Conservation (phyloP, 179 eudicot genomes). For the Nepenthes alata region DNA sequence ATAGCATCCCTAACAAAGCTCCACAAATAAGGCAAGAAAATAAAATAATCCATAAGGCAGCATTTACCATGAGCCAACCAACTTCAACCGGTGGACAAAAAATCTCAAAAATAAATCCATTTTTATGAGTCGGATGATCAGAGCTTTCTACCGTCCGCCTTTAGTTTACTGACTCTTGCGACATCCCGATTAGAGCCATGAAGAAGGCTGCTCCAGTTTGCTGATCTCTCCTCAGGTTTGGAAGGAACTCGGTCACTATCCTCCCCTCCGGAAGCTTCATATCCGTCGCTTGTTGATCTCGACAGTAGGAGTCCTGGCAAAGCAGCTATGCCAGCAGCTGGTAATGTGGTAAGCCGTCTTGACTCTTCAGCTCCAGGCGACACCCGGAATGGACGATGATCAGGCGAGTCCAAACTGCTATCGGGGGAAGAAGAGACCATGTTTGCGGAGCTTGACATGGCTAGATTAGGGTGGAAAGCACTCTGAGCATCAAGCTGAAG, state of each 20-base stretch:
- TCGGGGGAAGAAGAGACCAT: constrained; percentile 73
- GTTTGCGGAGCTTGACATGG: constrained; percentile 34
- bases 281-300: constrained; percentile 88
- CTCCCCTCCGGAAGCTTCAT: constrained; percentile 99
- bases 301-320: constrained; percentile 42
- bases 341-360: constrained; percentile 35
- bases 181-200: constrained; percentile 38
- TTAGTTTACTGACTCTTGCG: constrained; percentile 30
- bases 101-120: too few species aligned
- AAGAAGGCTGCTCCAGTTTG: constrained; percentile 54
- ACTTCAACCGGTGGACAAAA: too few species aligned
- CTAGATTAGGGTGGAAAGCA: constrained; percentile 42
- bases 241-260: constrained; percentile 89
- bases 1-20: too few species aligned
- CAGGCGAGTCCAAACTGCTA: constrained; percentile 93
- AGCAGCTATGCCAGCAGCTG: constrained; percentile 20
- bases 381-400: constrained; percentile 50
- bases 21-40: too few species aligned
- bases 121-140: neutral
- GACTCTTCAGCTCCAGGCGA: constrained; percentile 64
- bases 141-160: constrained; percentile 33
- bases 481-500: constrained; percentile 57
- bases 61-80: too few species aligned
- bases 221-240: constrained; percentile 35
- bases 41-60: too few species aligned